phyloP scores from a whole-genome alignment of 2,329 filamentous ascomycete genomes.

The Colletotrichum musicola region DNA sequence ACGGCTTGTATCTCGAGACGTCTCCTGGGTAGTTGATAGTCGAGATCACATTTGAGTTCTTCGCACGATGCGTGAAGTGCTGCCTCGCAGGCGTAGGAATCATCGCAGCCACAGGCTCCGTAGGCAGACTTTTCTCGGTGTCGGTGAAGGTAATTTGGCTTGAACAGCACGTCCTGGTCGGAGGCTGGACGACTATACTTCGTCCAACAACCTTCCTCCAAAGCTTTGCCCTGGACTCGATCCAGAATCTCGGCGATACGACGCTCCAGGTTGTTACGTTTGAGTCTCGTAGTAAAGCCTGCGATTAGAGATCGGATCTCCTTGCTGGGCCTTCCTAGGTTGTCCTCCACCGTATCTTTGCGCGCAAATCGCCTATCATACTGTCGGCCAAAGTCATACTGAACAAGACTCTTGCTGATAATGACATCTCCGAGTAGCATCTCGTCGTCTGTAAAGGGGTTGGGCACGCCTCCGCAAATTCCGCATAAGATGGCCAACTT shows the following conservation, averaged over 20 bases:
- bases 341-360: constrained; percentile 45
- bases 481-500: constrained; percentile 53
- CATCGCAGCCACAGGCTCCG: neutral
- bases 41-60: constrained; percentile 44
- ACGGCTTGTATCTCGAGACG: neutral
- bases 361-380: constrained; percentile 42
- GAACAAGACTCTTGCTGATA: constrained; percentile 46
- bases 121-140: constrained; percentile 40
- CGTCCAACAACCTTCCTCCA: neutral
- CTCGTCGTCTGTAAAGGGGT: neutral
- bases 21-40: neutral
- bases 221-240: neutral
- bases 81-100: constrained; percentile 39
- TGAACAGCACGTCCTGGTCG: constrained; percentile 47
- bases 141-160: constrained; percentile 48
- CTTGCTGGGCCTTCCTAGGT: constrained; percentile 43
- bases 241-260: neutral
- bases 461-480: constrained; percentile 55
- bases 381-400: constrained; percentile 47
- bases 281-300: constrained; percentile 28
- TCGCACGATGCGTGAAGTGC: constrained; percentile 40
- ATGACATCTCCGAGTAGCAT: constrained; percentile 50
- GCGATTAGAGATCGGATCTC: constrained; percentile 46
- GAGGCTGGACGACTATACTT: constrained; percentile 45
- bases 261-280: constrained; percentile 31